Base-by-base conservation (phyloP, 2,329 filamentous ascomycete species). In the Cladosporium cucumerinum region DNA sequence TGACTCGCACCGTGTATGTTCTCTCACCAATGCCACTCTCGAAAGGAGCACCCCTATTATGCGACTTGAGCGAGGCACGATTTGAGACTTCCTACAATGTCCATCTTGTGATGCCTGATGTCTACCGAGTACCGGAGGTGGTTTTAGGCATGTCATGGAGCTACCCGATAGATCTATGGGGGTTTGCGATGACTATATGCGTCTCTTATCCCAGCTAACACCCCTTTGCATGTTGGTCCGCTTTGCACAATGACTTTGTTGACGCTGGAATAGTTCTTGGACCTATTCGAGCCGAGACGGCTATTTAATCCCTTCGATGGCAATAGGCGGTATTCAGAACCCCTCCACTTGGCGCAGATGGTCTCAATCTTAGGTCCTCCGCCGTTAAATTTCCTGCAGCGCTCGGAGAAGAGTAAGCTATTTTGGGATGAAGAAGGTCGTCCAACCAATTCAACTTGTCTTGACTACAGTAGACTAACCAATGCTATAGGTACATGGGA, bases 11-110 rank as follows among this genome's bases (percentile, higher is more conserved):
- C 5, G 74, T 76, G 18, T 71, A 80, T 52, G 66, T 74, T 12
- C 79, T 77, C 11, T 70, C 73, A 25, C 72, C 73, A 61, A 72
- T 79, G 69, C 28, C 74, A 3, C 67, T 74, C 30, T 75, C 73
- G 16, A 70, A 68, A 23, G 78, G 76, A 0, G 54, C 67, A 0
- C 72, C 79, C 6, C 69, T 67, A 8, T 68, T 80, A 8, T 73
- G 70, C 51, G 78, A 81, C 65, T 67, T 80, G 1, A 75, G 78
- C 14, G 74, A 77, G 65, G 78, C 78, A n/a, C 71, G 74, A n/a
- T 67, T 69, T 16, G 76, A 73, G n/a, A 71, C 72, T 51, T 49
- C 64, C 23, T 74, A 66, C 23, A 72, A 77, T 48, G 69, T 65
- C 1, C 71, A 74, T 64, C 67, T 73, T 30, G 68, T 72, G 11